These are phyloP conservation scores for Oryza australiensis DNA, from an alignment of 176 grass and related monocot genomes.

Conservation along the genomic window DNA sequence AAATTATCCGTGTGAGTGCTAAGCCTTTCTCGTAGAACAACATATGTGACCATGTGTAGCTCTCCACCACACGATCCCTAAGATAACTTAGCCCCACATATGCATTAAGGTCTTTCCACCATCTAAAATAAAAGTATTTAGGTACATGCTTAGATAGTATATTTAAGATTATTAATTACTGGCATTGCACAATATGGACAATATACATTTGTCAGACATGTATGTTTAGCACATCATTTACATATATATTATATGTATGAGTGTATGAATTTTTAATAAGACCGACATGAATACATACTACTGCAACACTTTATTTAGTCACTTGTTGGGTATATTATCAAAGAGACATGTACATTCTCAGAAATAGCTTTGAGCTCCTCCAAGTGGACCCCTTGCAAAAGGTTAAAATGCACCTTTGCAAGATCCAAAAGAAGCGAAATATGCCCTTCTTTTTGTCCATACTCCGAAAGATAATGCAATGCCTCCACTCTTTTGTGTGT, in stretches of 20 bases:
- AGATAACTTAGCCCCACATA: slow-evolving; percentile 3
- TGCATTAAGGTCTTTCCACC: slow-evolving; percentile 33
- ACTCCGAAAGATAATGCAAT: slow-evolving; percentile 10
- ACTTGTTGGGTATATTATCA: too few species aligned
- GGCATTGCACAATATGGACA: too few species aligned
- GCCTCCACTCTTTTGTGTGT: slow-evolving; percentile 11
- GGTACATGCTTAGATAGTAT: background rate
- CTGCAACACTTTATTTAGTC: too few species aligned
- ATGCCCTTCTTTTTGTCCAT: background rate
- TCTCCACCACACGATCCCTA: slow-evolving; percentile 28
- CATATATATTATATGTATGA: too few species aligned
- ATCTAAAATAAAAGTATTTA: background rate
- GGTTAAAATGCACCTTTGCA: slow-evolving; percentile 10
- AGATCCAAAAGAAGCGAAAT: background rate
- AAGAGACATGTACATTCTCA: background rate
- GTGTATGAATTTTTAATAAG: too few species aligned
- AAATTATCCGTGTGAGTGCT: background rate
- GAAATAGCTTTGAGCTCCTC: slow-evolving; percentile 22
- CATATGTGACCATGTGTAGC: background rate
- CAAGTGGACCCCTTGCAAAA: background rate
- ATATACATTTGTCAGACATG: too few species aligned
- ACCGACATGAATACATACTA: too few species aligned
- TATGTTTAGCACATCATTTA: too few species aligned
- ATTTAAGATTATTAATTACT: too few species aligned
- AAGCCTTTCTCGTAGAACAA: slow-evolving; percentile 5